Evolutionary conservation across 2,329 filamentous ascomycete genomes (phyloP).

Genomic region (Plenodomus biglobosus): DNA sequence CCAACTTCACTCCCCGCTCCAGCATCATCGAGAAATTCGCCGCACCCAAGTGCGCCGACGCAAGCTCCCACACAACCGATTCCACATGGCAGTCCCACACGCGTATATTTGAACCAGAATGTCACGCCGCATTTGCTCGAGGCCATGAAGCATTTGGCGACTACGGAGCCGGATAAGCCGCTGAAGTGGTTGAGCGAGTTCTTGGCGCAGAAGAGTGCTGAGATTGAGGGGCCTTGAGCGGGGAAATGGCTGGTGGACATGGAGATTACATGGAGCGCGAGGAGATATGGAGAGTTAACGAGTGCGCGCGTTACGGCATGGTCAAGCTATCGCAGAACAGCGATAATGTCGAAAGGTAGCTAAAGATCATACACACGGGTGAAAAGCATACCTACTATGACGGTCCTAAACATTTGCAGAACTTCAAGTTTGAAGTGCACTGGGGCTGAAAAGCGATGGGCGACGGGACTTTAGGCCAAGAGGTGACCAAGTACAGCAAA

Average conservation of each 20-base stretch:
- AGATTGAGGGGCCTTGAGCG: slow-evolving; percentile 47
- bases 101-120: slow-evolving; percentile 53
- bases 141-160: slow-evolving; percentile 55
- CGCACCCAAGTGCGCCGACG: slow-evolving; percentile 27
- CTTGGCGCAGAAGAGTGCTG: slow-evolving; percentile 50
- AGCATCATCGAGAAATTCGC: slow-evolving; percentile 39
- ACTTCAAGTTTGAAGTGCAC: background rate
- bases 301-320: too few species aligned
- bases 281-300: too few species aligned
- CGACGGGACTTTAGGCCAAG: slow-evolving; percentile 2
- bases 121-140: slow-evolving; percentile 55
- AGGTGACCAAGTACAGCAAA: slow-evolving; percentile 22
- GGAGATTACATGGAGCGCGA: background rate
- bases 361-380: too few species aligned
- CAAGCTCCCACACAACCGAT: slow-evolving; percentile 43
- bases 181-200: slow-evolving; percentile 53
- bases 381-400: background rate
- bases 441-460: slow-evolving; percentile 8
- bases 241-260: background rate
- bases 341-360: too few species aligned
- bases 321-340: too few species aligned
- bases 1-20: slow-evolving; percentile 4
- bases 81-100: slow-evolving; percentile 51
- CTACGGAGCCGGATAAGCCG: slow-evolving; percentile 55
- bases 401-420: too few species aligned